Conservation (phyloP, 352 stramenopile species). For the Pythium sp. region DNA sequence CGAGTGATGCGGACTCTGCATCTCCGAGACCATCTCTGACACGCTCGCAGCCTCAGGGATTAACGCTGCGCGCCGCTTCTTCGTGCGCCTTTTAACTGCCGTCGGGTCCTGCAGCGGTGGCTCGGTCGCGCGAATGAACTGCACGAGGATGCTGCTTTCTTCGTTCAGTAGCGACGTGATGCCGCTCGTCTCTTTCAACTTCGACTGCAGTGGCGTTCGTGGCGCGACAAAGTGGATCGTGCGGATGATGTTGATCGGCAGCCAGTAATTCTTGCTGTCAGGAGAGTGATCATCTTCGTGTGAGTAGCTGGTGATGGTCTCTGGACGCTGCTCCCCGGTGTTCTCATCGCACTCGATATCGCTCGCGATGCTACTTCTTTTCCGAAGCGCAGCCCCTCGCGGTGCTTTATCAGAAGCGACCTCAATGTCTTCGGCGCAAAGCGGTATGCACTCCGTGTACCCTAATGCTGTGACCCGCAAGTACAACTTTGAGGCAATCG, state of each 20-base stretch:
- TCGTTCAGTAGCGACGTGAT: slow-evolving; percentile 62
- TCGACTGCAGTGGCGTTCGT: slow-evolving; percentile 65
- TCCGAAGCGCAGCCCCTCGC: slow-evolving; percentile 33
- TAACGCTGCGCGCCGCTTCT: slow-evolving; percentile 40
- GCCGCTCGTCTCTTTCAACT: slow-evolving; percentile 75
- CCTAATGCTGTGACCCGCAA: slow-evolving; percentile 69
- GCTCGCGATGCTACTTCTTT: slow-evolving; percentile 27
- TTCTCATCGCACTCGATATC: slow-evolving; percentile 26
- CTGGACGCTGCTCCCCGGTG: slow-evolving; percentile 10
- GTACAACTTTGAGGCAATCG: slow-evolving; percentile 48
- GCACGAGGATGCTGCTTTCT: slow-evolving; percentile 69
- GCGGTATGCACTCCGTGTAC: slow-evolving; percentile 73
- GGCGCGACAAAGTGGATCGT: slow-evolving; percentile 78
- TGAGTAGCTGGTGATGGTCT: background rate
- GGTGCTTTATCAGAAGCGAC: slow-evolving; percentile 46
- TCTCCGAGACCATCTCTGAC: slow-evolving; percentile 36
- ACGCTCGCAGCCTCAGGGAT: slow-evolving; percentile 26
- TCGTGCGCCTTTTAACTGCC: slow-evolving; percentile 23
- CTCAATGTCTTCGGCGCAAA: slow-evolving; percentile 54
- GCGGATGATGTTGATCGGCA: slow-evolving; percentile 74
- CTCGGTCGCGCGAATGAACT: slow-evolving; percentile 73
- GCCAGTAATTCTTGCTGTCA: slow-evolving; percentile 54
- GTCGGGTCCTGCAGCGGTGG: slow-evolving; percentile 60
- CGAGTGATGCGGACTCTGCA: slow-evolving; percentile 35
- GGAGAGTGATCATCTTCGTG: slow-evolving; percentile 6